Evolutionary conservation across 345 rosid genomes (phyloP).

Genomic region (Physaria fendleri): DNA sequence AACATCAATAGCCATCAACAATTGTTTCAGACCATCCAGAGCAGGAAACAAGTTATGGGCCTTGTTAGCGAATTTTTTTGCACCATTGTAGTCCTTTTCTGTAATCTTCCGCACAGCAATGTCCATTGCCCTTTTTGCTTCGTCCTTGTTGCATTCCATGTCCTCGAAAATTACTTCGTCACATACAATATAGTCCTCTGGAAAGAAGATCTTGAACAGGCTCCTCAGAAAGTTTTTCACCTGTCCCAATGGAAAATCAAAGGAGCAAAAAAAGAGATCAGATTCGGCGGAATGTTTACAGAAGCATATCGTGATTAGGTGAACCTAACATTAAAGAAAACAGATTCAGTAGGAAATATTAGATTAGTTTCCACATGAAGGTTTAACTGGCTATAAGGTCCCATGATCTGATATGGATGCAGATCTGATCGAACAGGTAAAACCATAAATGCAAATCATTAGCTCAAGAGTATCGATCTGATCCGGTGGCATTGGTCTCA

Average conservation of each 20-base stretch:
- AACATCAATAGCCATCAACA: slow-evolving; percentile 58
- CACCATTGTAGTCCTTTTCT: slow-evolving; percentile 63
- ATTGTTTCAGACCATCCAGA: slow-evolving; percentile 58
- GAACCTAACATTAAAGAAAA: not conserved
- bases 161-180: not conserved
- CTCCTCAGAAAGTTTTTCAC: slow-evolving; percentile 6
- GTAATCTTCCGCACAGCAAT: slow-evolving; percentile 76
- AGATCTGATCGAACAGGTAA: slow-evolving; percentile 4
- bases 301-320: not conserved
- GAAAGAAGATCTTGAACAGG: slow-evolving; percentile 9
- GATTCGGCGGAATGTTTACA: not conserved
- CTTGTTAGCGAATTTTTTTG: slow-evolving; percentile 66
- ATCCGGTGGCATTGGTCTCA: not conserved
- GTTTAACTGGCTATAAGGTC: not conserved
- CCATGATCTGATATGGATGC: not conserved
- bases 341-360: not conserved
- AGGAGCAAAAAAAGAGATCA: not conserved
- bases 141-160: slow-evolving; percentile 95
- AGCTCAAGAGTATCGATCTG: not conserved
- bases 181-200: not conserved
- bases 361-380: slow-evolving; percentile 10
- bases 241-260: slow-evolving; percentile 3
- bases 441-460: slow-evolving; percentile 11
- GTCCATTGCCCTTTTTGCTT: slow-evolving; percentile 76
- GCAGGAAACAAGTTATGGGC: slow-evolving; percentile 70